A percentile compares a stretch with the other conserved stretches of the same genome.
Evolutionary conservation across 441 rosid species (phyloP).

Genomic region (Brassica hybrid): DNA sequence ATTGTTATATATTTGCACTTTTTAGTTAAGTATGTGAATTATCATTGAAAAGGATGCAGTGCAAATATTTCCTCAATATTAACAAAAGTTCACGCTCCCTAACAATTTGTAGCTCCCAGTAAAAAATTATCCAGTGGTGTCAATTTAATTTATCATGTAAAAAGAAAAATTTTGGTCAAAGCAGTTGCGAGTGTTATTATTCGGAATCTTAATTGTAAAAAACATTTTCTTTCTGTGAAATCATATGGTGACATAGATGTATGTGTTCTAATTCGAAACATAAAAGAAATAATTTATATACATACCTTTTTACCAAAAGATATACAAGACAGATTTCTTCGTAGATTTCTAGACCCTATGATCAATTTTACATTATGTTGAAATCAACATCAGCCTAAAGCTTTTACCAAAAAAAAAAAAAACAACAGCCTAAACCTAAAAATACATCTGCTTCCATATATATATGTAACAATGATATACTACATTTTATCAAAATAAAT

Average conservation of each 20-base stretch:
- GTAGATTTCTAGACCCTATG: background rate
- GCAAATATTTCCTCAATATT: background rate
- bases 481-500: background rate
- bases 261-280: background rate
- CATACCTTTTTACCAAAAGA: background rate
- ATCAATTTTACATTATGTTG: background rate
- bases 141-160: background rate
- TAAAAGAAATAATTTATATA: background rate
- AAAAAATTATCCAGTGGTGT: background rate
- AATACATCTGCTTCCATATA: background rate
- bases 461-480: background rate
- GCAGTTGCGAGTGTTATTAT: background rate
- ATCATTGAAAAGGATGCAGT: background rate
- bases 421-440: background rate
- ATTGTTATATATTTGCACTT: too few species aligned
- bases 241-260: background rate
- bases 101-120: background rate
- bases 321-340: background rate
- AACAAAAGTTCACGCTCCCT: background rate
- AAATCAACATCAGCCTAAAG: background rate
- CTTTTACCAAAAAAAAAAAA: too few species aligned
- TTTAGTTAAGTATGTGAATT: too few species aligned
- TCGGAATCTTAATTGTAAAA: background rate
- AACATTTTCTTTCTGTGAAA: background rate
- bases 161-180: too few species aligned